Base-by-base conservation (phyloP, 75 land plant species). In the Pinus albicaulis region DNA sequence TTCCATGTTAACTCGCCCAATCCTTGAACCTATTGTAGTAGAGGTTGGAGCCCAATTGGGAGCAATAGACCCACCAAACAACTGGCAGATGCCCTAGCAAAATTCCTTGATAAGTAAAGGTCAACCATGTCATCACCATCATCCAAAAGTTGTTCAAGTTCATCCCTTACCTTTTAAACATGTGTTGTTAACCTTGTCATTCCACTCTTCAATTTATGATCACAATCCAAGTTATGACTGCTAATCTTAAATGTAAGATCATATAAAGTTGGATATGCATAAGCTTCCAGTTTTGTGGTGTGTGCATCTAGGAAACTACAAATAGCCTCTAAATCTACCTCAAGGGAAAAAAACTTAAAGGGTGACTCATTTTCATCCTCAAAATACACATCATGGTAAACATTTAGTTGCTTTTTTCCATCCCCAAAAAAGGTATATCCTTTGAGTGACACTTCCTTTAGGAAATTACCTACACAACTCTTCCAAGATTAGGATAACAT, bases 51-150 rank as follows among this genome's bases (percentile, higher is more conserved):
- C 81, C 94, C 92, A 90, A 71, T 80, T 87, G 36, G 91, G 81
- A 26, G 82, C 88, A 76, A 82, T 84, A 41, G 90, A 90, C 25
- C 89, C 86, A 78, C 92, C 91, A n/a, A n/a, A n/a, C n/a, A 58
- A 77, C 78, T 59, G 99, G 97, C 19, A 56, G 87, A 76, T 57
- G 88, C 73, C 26, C 87, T 81, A 77, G 88, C 85, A 76, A 89
- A 63, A 74, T 97, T 97, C 76, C 98, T 81, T 53, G 98, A 87
- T 76, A 97, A 78, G 76, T 91, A 97, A 76, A 97, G 92, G 59
- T 95, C 96, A 48, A 92, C 98, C 99, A 92, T 97, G 73, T 97
- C 99, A 78, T 94, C 99, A 81, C 95, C 99, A 81, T 97, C 99
- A 86, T 97, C 98, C 41, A 97, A 86, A 76, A 94, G 90, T 70